A percentile compares a stretch with the other conserved stretches of the same genome.
Conservation (phyloP, 106 monocot genomes). For the Ottelia alismoides region DNA sequence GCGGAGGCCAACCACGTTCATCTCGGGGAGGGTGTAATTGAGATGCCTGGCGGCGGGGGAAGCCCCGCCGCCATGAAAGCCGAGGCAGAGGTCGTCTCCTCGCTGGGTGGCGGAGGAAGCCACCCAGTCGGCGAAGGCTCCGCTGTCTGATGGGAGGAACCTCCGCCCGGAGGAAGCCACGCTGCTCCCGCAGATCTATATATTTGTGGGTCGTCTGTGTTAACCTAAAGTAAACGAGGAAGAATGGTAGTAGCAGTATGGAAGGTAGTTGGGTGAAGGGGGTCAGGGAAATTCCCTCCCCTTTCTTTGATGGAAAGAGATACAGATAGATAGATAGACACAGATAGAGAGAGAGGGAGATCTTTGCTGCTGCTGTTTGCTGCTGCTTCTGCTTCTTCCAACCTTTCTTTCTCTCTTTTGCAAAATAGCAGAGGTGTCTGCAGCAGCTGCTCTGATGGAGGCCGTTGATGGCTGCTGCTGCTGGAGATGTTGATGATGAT, state of each 20-base stretch:
- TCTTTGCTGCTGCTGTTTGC: no score
- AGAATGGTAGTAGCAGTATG: not conserved
- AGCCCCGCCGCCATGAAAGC: conserved; percentile 30
- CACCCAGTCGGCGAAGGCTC: conserved; percentile 68
- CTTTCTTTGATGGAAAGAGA: not conserved
- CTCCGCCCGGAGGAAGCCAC: no score
- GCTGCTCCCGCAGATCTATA: no score
- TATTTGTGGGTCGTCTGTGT: no score
- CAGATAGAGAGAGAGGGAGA: no score
- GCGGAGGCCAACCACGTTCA: conserved; percentile 45
- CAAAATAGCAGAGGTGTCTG: no score
- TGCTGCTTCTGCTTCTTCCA: no score
- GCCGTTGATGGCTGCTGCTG: not conserved
- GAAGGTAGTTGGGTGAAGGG: not conserved
- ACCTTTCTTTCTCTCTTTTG: no score
- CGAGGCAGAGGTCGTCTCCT: conserved; percentile 44
- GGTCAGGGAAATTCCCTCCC: not conserved
- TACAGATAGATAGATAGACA: no score
- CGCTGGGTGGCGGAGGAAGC: conserved; percentile 40
- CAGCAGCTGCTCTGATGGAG: no score
- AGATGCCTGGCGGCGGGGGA: conserved; percentile 15
- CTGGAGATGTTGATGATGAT: not conserved
- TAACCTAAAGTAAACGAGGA: conserved; percentile 36
- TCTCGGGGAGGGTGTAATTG: conserved; percentile 51
- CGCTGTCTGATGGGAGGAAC: conserved; percentile 52